Conservation (phyloP, 768 basidiomycete species). For the Mycena pura region DNA sequence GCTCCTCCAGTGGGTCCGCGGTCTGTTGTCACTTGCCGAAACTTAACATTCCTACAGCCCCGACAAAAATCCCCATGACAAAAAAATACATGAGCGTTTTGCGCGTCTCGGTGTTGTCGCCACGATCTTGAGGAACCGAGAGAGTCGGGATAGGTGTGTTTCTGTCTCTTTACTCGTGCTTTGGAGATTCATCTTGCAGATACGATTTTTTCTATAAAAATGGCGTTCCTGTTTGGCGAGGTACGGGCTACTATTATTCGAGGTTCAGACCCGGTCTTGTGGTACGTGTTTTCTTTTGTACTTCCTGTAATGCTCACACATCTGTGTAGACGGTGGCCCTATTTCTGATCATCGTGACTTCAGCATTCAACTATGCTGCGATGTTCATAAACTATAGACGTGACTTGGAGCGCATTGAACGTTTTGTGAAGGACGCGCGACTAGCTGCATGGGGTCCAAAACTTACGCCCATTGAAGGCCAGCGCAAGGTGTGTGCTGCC, state of each 20-base stretch:
- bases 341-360: slow-evolving; percentile 81
- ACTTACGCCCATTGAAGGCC: slow-evolving; percentile 64
- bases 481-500: slow-evolving; percentile 63
- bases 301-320: background rate
- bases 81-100: slow-evolving; percentile 86
- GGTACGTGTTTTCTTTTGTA: slow-evolving; percentile 7
- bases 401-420: slow-evolving; percentile 64
- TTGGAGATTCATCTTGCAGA: slow-evolving; percentile 46
- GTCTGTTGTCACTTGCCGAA: background rate
- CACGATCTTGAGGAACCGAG: slow-evolving; percentile 78
- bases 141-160: slow-evolving; percentile 77
- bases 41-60: slow-evolving; percentile 58
- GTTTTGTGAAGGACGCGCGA: slow-evolving; percentile 66
- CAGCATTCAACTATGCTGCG: slow-evolving; percentile 82
- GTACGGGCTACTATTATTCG: slow-evolving; percentile 95
- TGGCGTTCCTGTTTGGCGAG: slow-evolving; percentile 96
- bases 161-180: slow-evolving; percentile 3
- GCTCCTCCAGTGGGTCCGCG: slow-evolving; percentile 76
- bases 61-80: slow-evolving; percentile 91
- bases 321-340: slow-evolving; percentile 67
- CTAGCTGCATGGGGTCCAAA: slow-evolving; percentile 85
- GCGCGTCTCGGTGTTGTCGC: slow-evolving; percentile 89
- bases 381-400: slow-evolving; percentile 75
- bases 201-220: slow-evolving; percentile 98
- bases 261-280: slow-evolving; percentile 55